Base-by-base conservation (phyloP, 1,139 yeast genomes). In the Blastobotrys malaysiensis region DNA sequence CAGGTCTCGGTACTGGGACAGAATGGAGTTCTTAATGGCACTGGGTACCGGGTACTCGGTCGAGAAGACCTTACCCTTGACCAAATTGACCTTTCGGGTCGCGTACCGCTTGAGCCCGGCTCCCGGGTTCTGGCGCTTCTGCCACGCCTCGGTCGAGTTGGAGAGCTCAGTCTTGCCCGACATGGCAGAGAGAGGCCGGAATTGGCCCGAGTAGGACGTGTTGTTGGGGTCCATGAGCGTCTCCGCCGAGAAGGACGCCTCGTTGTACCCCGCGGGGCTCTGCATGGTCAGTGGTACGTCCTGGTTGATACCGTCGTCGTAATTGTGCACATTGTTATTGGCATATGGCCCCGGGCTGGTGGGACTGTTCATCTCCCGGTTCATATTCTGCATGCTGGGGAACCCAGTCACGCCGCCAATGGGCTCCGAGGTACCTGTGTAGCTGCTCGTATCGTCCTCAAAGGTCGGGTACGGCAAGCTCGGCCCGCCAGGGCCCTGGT, bases 1-100 rank as follows among this genome's bases (percentile, higher is more conserved):
- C 80, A 68, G 82, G 82, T 68, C 87, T 68, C 65, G 77, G 72
- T 65, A 77, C 72, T 57, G 79, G 73, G 73, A 69, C 48, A 72
- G 79, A 75, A 63, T 88, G 13, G 84, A 82, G 59, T 77, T 79
- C 55, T 85, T 74, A 50, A 86, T 76, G 5, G 86, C 80, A 52
- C 82, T 75, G 1, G 95, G 90, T 5, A 84, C 88, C 1, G 90
- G 89, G 59, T 88, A 86, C 64, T 86, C 93, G 78, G 75, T 85
- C 44, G 84, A 76, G 50, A 86, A 84, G 59, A 86, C 81, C 64
- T 84, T 83, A 50, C 93, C 93, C 61, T 84, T 77, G 54, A 83
- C 83, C 66, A 86, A 73, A 63, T 75, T 77, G 57, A 83, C 84
- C 82, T 72, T 89, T 61, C 78, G 76, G 59, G 80, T 82, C 5